Evolutionary conservation across 2,329 filamentous ascomycete species (phyloP).

Genomic region (Trichophyton rubrum): DNA sequence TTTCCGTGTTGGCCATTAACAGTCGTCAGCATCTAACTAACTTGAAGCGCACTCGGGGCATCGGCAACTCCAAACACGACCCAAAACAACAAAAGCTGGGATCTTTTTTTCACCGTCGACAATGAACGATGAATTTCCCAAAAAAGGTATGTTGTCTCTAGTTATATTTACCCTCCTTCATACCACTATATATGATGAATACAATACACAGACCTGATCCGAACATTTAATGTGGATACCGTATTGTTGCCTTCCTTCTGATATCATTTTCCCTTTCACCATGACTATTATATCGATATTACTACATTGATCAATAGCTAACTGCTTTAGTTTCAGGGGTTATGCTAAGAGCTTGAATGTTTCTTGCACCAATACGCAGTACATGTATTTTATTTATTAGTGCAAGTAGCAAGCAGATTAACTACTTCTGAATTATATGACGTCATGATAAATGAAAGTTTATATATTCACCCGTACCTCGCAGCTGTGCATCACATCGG

Average conservation of each 20-base stretch:
- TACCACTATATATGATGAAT: slow-evolving; percentile 44
- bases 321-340: neutral
- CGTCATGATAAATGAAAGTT: too few species aligned
- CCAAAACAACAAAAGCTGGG: slow-evolving; percentile 62
- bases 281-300: neutral
- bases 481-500: too few species aligned
- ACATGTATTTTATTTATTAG: too few species aligned
- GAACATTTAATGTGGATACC: slow-evolving; percentile 41
- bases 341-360: neutral
- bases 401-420: too few species aligned
- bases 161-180: slow-evolving; percentile 9
- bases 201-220: slow-evolving; percentile 51
- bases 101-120: slow-evolving; percentile 52
- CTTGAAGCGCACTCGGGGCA: slow-evolving; percentile 67
- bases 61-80: slow-evolving; percentile 67
- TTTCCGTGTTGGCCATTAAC: slow-evolving; percentile 52
- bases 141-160: slow-evolving; percentile 10
- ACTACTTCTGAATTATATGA: too few species aligned
- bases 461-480: too few species aligned
- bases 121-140: slow-evolving; percentile 3
- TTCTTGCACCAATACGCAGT: too few species aligned
- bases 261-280: neutral
- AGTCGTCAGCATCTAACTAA: slow-evolving; percentile 57
- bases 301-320: neutral
- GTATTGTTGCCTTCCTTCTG: slow-evolving; percentile 20